Base-by-base conservation (phyloP, 2,329 filamentous ascomycete species). In the Cordyceps militaris region DNA sequence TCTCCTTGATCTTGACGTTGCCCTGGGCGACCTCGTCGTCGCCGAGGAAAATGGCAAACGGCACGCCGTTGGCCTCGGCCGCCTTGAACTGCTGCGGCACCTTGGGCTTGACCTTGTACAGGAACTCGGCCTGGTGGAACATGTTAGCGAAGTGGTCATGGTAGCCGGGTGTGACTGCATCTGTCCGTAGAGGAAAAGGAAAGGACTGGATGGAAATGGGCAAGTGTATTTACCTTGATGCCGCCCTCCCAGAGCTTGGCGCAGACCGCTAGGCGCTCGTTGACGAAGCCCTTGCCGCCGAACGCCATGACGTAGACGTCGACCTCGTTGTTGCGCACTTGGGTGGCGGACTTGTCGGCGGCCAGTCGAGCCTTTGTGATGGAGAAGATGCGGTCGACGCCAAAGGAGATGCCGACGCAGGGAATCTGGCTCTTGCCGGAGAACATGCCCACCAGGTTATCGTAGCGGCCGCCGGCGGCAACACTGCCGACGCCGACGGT, bases 281-380 rank as follows among this genome's bases (percentile, higher is more conserved):
- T 84, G 56, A 96, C 74, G 71, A 92, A 93, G 21, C 86, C 88
- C 73, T 92, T 93, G 55, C 89, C 88, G 56, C 91, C 92, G 67
- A 97, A 91, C 0, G 91, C 91, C 91, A 97, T 97, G 67, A 97
- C 88, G 73, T 85, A 97, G 47, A 92, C 91, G 68, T 97, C 92
- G 3, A 92, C 87, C 65, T 94, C 88, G 67, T 86, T 91, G 62
- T 80, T 79, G 62, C 88, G 78, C 54, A 85, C 57, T 3, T 59
- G 54, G 1, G 61, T 74, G 30, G 74, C 72, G 56, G 76, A 80
- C 66, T 81, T 79, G 59, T 83, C 82, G 58, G 80, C 82, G 61
- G 83, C 84, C 70, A 90, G 80, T 50, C 86, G 81, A 13, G 89
- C 86, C 72, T 96, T 92, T 63, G 87, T 90, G 68, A 97, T 92